Evolutionary conservation across 2,329 filamentous ascomycete species (phyloP).

Genomic region (Phialophora tarda): DNA sequence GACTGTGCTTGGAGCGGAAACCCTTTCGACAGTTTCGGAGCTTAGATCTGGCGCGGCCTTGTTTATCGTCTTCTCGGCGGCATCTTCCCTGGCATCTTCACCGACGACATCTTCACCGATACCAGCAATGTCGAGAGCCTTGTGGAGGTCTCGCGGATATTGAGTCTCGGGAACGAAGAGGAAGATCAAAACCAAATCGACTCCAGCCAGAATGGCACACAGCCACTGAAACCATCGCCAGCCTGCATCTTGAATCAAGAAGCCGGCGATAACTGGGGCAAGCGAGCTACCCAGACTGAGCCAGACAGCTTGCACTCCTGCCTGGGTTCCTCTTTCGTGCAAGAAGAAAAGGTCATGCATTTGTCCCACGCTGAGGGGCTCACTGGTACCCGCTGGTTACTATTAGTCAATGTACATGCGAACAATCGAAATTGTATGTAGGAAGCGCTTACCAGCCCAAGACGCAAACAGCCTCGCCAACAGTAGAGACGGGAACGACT

Average conservation of each 20-base stretch:
- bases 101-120: too few relatives aligned
- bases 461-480: constrained; percentile 6
- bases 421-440: too few relatives aligned
- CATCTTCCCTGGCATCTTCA: too few relatives aligned
- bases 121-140: too few relatives aligned
- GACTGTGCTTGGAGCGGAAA: too few relatives aligned
- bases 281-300: background rate
- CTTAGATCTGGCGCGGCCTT: too few relatives aligned
- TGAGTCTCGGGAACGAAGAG: constrained; percentile 47
- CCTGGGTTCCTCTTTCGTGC: constrained; percentile 56
- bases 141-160: constrained; percentile 40
- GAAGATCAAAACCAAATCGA: constrained; percentile 44
- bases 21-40: too few relatives aligned
- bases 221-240: constrained; percentile 50
- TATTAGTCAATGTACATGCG: too few relatives aligned
- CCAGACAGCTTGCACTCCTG: constrained; percentile 43
- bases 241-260: constrained; percentile 44
- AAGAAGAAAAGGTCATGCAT: constrained; percentile 64
- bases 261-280: constrained; percentile 42
- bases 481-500: background rate
- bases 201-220: too few relatives aligned
- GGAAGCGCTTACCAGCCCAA: constrained; percentile 1
- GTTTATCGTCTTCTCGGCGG: too few relatives aligned
- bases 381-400: too few relatives aligned
- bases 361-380: constrained; percentile 55